Conservation (phyloP, 148 eudicot species). For the Rhododendron molle region DNA sequence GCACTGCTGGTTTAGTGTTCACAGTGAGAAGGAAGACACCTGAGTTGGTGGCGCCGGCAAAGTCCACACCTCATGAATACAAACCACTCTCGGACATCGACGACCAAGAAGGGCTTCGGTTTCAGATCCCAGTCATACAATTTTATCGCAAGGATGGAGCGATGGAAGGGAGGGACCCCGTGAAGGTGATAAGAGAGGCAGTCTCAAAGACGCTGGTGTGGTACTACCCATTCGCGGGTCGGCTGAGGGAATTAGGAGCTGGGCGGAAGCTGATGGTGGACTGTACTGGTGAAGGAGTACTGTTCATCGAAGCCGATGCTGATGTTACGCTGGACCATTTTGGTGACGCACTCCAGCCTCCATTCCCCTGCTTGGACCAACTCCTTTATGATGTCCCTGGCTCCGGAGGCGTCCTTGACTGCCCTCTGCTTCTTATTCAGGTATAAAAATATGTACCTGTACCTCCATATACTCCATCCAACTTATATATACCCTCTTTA, state of each 20-base stretch:
- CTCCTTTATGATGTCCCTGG: slow-evolving; percentile 19
- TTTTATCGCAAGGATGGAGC: slow-evolving; percentile 4
- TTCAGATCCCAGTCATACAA: slow-evolving; percentile 21
- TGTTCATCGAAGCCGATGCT: slow-evolving; percentile 22
- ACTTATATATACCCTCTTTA: background rate
- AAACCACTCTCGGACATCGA: slow-evolving; percentile 23
- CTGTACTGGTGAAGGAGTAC: slow-evolving; percentile 22
- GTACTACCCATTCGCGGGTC: slow-evolving; percentile 21
- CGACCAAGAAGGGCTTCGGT: slow-evolving; percentile 24
- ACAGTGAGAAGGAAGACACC: slow-evolving; percentile 4
- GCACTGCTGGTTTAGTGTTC: background rate
- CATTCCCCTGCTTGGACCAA: slow-evolving; percentile 19
- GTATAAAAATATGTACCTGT: background rate
- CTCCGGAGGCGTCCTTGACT: slow-evolving; percentile 11
- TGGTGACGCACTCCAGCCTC: slow-evolving; percentile 23
- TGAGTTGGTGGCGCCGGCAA: slow-evolving; percentile 16
- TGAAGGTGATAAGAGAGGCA: slow-evolving; percentile 17
- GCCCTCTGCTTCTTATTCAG: slow-evolving; percentile 20
- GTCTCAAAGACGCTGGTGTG: slow-evolving; percentile 12
- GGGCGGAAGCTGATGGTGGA: slow-evolving; percentile 19
- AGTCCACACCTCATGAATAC: slow-evolving; percentile 15
- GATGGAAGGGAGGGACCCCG: slow-evolving; percentile 11
- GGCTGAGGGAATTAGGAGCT: slow-evolving; percentile 17
- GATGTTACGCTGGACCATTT: slow-evolving; percentile 16
- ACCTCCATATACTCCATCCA: background rate